These are phyloP conservation scores for Allium fistulosum DNA, from an alignment of 106 monocot genomes.

Conservation along the genomic window DNA sequence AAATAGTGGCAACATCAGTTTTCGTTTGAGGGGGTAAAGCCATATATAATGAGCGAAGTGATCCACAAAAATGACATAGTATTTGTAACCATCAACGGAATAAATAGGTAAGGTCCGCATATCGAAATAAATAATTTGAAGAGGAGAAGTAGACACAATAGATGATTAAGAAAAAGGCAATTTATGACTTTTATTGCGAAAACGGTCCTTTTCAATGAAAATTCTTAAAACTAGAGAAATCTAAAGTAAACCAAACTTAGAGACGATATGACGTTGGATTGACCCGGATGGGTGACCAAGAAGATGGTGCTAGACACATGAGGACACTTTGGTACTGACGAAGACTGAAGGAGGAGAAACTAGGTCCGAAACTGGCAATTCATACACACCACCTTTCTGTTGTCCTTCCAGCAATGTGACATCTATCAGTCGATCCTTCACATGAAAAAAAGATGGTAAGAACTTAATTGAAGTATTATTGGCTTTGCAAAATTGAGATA, in stretches of 20 bases:
- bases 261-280: too few species aligned
- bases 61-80: conserved; percentile 9
- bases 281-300: neutral
- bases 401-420: neutral
- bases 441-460: neutral
- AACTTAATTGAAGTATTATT: too few species aligned
- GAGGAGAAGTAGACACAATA: neutral
- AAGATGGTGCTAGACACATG: neutral
- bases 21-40: conserved; percentile 5
- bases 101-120: conserved; percentile 1
- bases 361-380: neutral
- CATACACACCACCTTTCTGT: neutral
- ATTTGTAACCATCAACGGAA: conserved; percentile 8
- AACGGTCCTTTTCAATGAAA: neutral
- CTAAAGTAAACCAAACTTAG: too few species aligned
- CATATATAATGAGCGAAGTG: neutral
- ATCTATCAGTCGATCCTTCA: neutral
- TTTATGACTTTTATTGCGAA: conserved; percentile 8
- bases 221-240: too few species aligned
- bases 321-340: neutral
- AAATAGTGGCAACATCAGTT: neutral
- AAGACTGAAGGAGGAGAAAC: neutral
- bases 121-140: neutral
- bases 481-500: too few species aligned
- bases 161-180: neutral